A percentile compares a stretch with the other conserved stretches of the same genome.
These are phyloP conservation scores for Vanrija sp. DNA, from an alignment of 1,284 basidiomycete genomes.

Conservation along the genomic window DNA sequence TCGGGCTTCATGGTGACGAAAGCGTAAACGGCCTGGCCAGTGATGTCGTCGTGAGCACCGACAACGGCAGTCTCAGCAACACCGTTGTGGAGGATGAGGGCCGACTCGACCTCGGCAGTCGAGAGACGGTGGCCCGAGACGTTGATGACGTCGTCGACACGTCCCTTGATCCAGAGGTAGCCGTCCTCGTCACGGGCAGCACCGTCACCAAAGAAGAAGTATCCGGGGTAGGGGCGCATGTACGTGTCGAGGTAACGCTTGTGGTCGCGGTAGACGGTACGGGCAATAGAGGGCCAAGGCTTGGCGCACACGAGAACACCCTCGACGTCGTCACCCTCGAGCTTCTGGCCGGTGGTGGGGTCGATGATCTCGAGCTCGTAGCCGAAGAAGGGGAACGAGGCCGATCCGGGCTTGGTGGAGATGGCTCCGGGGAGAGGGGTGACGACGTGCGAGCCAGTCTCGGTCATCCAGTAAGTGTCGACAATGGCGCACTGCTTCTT, in stretches of 20 bases:
- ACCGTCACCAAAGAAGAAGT: constrained; percentile 95
- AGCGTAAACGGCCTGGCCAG: constrained; percentile 68
- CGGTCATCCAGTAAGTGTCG: constrained; percentile 97
- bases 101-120: constrained; percentile 96
- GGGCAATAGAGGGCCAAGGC: constrained; percentile 96
- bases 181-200: constrained; percentile 91
- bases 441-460: constrained; percentile 92
- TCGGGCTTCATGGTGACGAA: constrained; percentile 68
- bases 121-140: constrained; percentile 95
- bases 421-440: constrained; percentile 94
- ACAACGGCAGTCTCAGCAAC: constrained; percentile 96
- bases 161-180: constrained; percentile 98
- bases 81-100: constrained; percentile 87
- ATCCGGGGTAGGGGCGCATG: constrained; percentile 59
- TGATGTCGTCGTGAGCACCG: constrained; percentile 81
- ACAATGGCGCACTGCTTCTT: constrained; percentile 86
- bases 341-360: constrained; percentile 58
- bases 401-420: constrained; percentile 91
- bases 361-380: constrained; percentile 87
- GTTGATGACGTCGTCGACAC: constrained; percentile 66
- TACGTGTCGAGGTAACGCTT: constrained; percentile 89
- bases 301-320: constrained; percentile 82
- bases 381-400: constrained; percentile 97
- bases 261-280: constrained; percentile 90
- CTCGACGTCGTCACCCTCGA: constrained; percentile 79